These are phyloP conservation scores for Xylaria hypoxylon DNA, from an alignment of 2,329 filamentous ascomycete species.

Conservation along the genomic window DNA sequence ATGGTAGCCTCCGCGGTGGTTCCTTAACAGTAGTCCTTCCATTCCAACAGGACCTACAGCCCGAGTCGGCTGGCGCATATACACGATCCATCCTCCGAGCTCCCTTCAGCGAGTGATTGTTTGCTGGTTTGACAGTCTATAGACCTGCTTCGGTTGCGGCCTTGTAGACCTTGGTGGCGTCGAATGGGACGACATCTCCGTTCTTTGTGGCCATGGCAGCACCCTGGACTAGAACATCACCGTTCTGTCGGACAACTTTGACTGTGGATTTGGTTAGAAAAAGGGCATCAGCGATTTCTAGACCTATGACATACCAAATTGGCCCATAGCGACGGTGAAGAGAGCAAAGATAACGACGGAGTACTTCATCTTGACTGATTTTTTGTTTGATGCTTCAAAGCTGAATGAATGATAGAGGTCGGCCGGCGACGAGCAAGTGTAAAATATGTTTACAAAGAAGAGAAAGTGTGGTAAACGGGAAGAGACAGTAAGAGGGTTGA, in stretches of 20 bases:
- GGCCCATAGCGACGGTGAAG: conserved; percentile 60
- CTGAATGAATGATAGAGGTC: conserved; percentile 56
- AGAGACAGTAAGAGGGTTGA: conserved; percentile 36
- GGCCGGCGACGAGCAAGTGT: conserved; percentile 63
- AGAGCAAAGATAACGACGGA: conserved; percentile 61
- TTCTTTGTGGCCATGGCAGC: conserved; percentile 60
- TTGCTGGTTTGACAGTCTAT: conserved; percentile 43
- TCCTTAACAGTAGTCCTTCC: not conserved
- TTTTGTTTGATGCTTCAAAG: conserved; percentile 42
- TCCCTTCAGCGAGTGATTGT: not conserved
- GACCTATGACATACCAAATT: conserved; percentile 45
- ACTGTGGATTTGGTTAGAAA: conserved; percentile 38
- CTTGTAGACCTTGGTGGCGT: conserved; percentile 58
- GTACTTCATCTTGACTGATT: conserved; percentile 65
- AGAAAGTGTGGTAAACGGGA: conserved; percentile 44
- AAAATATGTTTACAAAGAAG: conserved; percentile 48
- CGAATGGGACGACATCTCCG: conserved; percentile 61
- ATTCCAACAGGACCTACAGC: not conserved
- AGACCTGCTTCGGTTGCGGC: conserved; percentile 53
- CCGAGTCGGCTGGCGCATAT: not conserved
- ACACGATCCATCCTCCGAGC: not conserved
- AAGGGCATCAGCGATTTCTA: not conserved
- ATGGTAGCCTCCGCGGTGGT: not conserved
- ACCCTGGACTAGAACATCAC: conserved; percentile 51
- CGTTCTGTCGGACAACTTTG: conserved; percentile 50